Base-by-base conservation (phyloP, 2,329 filamentous ascomycete species). In the Beauveria bassiana region DNA sequence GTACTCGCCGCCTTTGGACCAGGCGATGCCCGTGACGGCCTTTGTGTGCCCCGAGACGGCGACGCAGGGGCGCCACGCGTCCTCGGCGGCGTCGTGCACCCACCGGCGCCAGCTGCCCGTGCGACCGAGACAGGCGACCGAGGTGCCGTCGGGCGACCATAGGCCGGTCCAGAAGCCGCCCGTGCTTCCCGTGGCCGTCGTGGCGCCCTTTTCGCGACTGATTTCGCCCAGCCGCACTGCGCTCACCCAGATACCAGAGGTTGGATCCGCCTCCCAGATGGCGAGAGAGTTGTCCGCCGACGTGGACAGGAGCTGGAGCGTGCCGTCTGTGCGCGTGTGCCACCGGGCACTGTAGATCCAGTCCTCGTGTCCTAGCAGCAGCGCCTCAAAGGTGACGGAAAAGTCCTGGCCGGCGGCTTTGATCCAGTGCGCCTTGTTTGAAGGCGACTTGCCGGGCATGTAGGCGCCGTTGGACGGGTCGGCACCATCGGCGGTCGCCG, bases 111-210 rank as follows among this genome's bases (percentile, higher is more conserved):
- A 99, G 72, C 92, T 95, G 31, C 95, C 95, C 0, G 93, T 98
- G 46, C 93, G 85, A 1, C 93, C 91, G 20, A 99, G 82, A 64
- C 91, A 93, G 5, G 89, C 87, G 16, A 97, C 87, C 1, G 85
- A 85, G 18, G 79, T 78, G 9, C 90, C 91, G 65, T 87, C 81
- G 3, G 91, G 90, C 6, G 90, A 89, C 95, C 95, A 99, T 0
- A 98, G 80, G 1, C 93, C 93, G 14, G 90, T 92, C 93, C 95
- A 99, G 73, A 98, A 97, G 0, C 95, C 95, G 64, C 95, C 95
- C 1, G 92, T 91, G 72, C 93, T 97, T 52, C 95, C 95, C 0
- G 95, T 99, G 0, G 95, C 95, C 3, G 93, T 96, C 0, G 95
- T 98, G 0, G 95, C 95, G 9, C 95, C 95, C 72, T 99, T 98